Evolutionary conservation across 2,329 filamentous ascomycete species (phyloP), one percentile per base, ranked within the genome.

Genomic region (Colletotrichum chrysophilum): DNA sequence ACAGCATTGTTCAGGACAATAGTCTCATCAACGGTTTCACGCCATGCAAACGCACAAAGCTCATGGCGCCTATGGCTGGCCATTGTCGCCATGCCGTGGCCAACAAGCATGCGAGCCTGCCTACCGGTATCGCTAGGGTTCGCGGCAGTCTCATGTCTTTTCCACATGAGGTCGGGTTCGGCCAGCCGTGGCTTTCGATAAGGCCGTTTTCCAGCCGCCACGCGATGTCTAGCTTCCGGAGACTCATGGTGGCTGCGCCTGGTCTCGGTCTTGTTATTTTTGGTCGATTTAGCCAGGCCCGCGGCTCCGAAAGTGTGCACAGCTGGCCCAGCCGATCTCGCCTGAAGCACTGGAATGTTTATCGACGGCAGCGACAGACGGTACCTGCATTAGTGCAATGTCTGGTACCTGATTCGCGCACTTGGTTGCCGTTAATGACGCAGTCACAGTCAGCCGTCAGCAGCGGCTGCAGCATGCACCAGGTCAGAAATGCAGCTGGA

Each of bases 331-430:
- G 64, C 32, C 56, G n/a, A 67, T 56, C n/a, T 36, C 56, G 62
- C 69, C 62, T 43, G 30, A 21, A 34, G 61, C 14, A 60, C n/a
- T 64, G 64, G 48, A 69, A 38, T 66, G 43, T 64, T 64, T n/a
- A 18, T 52, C 48, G 43, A 52, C 58, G 58, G 48, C 64, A 28
- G 36, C 34, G 43, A 48, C 73, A 65, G 58, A 30, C 56, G 56
- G 73, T 75, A 67, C 73, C 73, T 75, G 73, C 73, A 65, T 73
- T 75, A 73, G 73, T 64, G 70, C 48, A 71, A 36, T 56, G 26
- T 18, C 36, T 71, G 64, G 65, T 67, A 68, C 70, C 55, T 73
- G 74, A 36, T 48, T 30, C 55, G 62, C 58, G 55, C 55, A 28
- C 21, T 26, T 58, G 14, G 36, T 18, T 28, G 21, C 28, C 30